These are phyloP conservation scores for Haematococcus sp. DNA, from an alignment of 139 green algal genomes.

Conservation along the genomic window DNA sequence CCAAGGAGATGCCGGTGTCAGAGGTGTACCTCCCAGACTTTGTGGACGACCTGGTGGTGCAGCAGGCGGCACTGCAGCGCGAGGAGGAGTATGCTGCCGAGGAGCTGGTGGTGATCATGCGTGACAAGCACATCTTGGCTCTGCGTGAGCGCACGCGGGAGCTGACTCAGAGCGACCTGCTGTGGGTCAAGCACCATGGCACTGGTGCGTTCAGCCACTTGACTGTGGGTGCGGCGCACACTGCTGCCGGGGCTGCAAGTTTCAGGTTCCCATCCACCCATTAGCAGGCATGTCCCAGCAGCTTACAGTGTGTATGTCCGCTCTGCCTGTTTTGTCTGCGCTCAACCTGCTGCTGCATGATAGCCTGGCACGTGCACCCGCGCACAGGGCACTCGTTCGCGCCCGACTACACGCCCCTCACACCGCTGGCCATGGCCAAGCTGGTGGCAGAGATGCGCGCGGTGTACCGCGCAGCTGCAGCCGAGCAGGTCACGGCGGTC, in stretches of 20 bases:
- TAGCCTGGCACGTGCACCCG: too few species aligned
- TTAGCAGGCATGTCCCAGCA: too few species aligned
- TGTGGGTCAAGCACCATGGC: conserved; percentile 17
- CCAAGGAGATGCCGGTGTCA: neutral
- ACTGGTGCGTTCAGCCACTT: neutral
- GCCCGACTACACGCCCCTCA: conserved; percentile 23
- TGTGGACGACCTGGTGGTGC: neutral
- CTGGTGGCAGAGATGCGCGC: conserved; percentile 33
- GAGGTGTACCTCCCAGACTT: conserved; percentile 2
- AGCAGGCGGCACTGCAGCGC: conserved; percentile 1
- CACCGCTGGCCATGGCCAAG: conserved; percentile 8
- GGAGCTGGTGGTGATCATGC: neutral
- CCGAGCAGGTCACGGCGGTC: conserved; percentile 7
- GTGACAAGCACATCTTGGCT: conserved; percentile 6
- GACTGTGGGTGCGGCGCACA: too few species aligned
- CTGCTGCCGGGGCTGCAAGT: too few species aligned
- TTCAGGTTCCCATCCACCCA: too few species aligned
- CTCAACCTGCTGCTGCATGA: too few species aligned
- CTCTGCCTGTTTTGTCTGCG: too few species aligned
- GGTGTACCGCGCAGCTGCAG: conserved; percentile 27
- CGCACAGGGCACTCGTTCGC: neutral
- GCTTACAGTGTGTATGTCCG: too few species aligned
- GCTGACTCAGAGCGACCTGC: neutral
- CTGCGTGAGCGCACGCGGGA: neutral
- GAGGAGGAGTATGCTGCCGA: neutral